Conservation (phyloP, 2,329 filamentous ascomycete species). For the Ophiostoma australiae region DNA sequence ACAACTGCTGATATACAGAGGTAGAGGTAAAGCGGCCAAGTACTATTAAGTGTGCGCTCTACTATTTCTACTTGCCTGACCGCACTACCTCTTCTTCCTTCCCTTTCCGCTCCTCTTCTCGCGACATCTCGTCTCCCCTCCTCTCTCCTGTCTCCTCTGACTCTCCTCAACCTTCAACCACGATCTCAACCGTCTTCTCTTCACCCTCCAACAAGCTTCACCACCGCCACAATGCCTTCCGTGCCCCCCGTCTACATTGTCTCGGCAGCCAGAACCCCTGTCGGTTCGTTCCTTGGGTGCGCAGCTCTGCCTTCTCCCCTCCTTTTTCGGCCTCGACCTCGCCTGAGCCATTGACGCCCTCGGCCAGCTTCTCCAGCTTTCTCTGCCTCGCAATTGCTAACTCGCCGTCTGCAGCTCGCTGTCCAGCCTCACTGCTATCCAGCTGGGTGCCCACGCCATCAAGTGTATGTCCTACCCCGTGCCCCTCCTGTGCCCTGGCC, state of each 20-base stretch:
- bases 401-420: slow-evolving; percentile 62
- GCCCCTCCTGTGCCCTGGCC: not conserved
- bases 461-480: slow-evolving; percentile 60
- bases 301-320: slow-evolving; percentile 29
- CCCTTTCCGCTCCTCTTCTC: slow-evolving; percentile 10
- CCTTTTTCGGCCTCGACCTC: slow-evolving; percentile 10
- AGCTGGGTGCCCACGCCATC: slow-evolving; percentile 87
- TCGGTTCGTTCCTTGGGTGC: slow-evolving; percentile 92
- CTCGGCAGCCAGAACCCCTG: slow-evolving; percentile 80
- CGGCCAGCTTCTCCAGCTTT: not conserved
- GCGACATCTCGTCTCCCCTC: not conserved
- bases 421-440: slow-evolving; percentile 75
- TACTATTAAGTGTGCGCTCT: not conserved
- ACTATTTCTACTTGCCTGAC: slow-evolving; percentile 7
- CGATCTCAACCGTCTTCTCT: not conserved
- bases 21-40: not conserved
- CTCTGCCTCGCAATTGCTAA: slow-evolving; percentile 9
- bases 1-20: slow-evolving; percentile 4
- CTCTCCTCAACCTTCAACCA: not conserved
- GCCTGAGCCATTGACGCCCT: slow-evolving; percentile 3
- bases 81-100: slow-evolving; percentile 15
- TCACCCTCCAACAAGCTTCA: not conserved
- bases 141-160: not conserved
- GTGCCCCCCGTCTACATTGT: slow-evolving; percentile 93
- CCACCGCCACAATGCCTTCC: slow-evolving; percentile 59